Base-by-base conservation (phyloP, 108 stramenopile genomes). In the Cyclotella kingstonii region DNA sequence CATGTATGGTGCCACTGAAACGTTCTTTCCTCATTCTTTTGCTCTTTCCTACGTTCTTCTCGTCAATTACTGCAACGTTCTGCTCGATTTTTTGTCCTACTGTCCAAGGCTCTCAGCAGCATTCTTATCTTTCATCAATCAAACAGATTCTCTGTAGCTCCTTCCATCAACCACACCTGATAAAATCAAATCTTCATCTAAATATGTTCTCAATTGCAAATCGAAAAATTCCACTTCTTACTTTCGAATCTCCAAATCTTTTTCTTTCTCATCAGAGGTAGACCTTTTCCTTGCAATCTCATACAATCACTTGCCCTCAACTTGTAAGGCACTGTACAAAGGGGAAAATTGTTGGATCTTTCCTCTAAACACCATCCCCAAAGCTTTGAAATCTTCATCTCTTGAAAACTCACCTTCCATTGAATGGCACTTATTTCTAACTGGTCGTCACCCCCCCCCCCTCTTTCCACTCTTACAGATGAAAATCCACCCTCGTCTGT, bases 141-240 rank as follows among this genome's bases (percentile, higher is more conserved):
- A 15, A 0, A 47, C 62, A 19, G 27, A 25, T 47, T 72, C 70
- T 55, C 57, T 54, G 44, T 72, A 72, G 31, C 34, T 49, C 14
- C 26, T 55, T 19, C 62, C 70, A 63, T 63, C 47, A n/a, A 75
- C 73, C 23, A 69, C 60, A 5, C 73, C 73, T 3, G 67, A 68
- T 30, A 30, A 8, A 15, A 69, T 41, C 8, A 54, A 45, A 43
- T 26, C 42, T 0, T 56, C 52, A 28, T 55, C 68, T 41, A 70
- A 53, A 5, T 31, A 23, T 14, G 29, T 31, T 2, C 41, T 41
- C 22, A 61, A 52, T 56, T 83, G 28, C 27, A 89, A 33, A 2
- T 58, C 36, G 56, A 85, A 57, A 38, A 89, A 54, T 6, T 52
- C 38, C 6, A 89, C 85, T 35, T 73, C 48, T 33, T 86, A 43